phyloP scores from a whole-genome alignment of 108 stramenopile genomes.

The Skeletonema potamos region DNA sequence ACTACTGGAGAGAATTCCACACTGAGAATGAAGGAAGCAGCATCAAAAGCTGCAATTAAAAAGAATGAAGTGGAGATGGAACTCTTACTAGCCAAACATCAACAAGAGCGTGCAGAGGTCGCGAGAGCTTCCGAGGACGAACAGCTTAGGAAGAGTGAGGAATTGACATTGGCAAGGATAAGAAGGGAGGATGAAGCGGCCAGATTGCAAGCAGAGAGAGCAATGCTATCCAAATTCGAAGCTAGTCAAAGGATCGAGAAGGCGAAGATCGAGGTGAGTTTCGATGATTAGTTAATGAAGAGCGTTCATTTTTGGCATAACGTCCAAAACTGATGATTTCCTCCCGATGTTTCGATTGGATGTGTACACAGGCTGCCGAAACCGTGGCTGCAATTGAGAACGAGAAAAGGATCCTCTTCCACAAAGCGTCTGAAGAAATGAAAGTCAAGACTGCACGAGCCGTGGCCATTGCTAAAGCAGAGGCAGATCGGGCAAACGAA shows the following conservation, averaged over 20 bases:
- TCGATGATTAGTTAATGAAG: no score
- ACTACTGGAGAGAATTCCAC: conserved; percentile 43
- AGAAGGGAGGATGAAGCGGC: conserved; percentile 52
- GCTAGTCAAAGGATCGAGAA: conserved; percentile 44
- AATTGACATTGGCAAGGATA: conserved; percentile 44
- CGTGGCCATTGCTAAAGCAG: conserved; percentile 66
- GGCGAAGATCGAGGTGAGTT: conserved; percentile 15
- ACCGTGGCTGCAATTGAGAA: conserved; percentile 31
- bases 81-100: conserved; percentile 42
- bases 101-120: conserved; percentile 47
- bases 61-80: conserved; percentile 50
- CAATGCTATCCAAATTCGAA: conserved; percentile 51
- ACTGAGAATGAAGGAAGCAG: conserved; percentile 48
- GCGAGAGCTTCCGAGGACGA: conserved; percentile 38
- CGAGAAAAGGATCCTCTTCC: conserved; percentile 26
- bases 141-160: conserved; percentile 38
- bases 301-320: no score
- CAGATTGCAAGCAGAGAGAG: conserved; percentile 30
- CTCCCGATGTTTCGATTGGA: no score
- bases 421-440: conserved; percentile 44
- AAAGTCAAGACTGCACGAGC: conserved; percentile 51
- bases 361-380: conserved; percentile 29
- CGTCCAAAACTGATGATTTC: no score
- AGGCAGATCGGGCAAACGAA: conserved; percentile 79
- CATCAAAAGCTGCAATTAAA: conserved; percentile 46